These are phyloP conservation scores for Cordyceps fumosorosea DNA, from an alignment of 2,329 filamentous ascomycete genomes.

Conservation along the genomic window DNA sequence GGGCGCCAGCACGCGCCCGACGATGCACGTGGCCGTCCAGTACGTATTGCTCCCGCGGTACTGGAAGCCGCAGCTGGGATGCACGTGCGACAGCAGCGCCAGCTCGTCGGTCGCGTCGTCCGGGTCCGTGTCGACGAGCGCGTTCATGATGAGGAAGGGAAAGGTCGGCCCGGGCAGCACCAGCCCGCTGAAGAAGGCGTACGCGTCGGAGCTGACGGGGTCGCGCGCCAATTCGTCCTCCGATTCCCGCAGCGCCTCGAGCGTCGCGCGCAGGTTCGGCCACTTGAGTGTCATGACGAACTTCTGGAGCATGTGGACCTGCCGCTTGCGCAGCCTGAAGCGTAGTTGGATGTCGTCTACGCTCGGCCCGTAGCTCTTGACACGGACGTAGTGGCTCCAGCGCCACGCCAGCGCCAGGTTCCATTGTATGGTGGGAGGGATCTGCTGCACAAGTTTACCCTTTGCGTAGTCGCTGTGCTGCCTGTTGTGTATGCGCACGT, in stretches of 20 bases:
- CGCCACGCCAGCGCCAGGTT: constrained; percentile 65
- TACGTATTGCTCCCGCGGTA: constrained; percentile 69
- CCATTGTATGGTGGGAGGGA: constrained; percentile 67
- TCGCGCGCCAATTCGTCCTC: constrained; percentile 50
- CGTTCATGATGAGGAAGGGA: constrained; percentile 72
- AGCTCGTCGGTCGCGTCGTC: constrained; percentile 60
- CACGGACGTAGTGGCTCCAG: constrained; percentile 64
- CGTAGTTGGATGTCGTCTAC: constrained; percentile 55
- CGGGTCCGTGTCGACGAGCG: constrained; percentile 67
- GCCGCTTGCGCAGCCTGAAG: constrained; percentile 57
- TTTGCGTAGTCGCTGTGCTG: constrained; percentile 57
- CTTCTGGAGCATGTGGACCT: constrained; percentile 60
- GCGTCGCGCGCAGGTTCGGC: constrained; percentile 63
- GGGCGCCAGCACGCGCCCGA: constrained; percentile 68
- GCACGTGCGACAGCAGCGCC: constrained; percentile 60
- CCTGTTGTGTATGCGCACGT: constrained; percentile 59
- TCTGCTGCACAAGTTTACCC: constrained; percentile 55
- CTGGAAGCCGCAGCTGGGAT: constrained; percentile 67
- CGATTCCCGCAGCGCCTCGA: constrained; percentile 54
- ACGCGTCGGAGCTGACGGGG: constrained; percentile 62
- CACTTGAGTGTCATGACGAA: constrained; percentile 71
- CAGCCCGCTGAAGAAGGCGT: constrained; percentile 72
- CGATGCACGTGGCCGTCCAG: constrained; percentile 65
- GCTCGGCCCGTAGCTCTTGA: constrained; percentile 52
- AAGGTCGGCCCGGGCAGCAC: constrained; percentile 63